Conservation (phyloP, 148 eudicot species). For the Heliamphora exappendiculata region DNA sequence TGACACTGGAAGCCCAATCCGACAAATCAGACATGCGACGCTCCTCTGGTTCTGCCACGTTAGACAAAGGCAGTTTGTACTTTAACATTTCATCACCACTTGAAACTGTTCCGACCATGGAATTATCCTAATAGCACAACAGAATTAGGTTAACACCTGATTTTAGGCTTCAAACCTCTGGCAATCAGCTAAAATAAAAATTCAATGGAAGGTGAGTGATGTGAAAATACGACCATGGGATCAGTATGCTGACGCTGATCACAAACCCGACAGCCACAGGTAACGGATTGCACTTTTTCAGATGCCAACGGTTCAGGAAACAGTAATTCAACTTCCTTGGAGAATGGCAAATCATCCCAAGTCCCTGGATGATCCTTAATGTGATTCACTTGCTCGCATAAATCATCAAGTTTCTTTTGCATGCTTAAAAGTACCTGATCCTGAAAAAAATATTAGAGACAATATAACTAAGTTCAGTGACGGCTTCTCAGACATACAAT, state of each 20-base stretch:
- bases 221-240: slow-evolving; percentile 23
- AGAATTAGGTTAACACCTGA: slow-evolving; percentile 2
- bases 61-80: slow-evolving; percentile 25
- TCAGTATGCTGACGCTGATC: slow-evolving; percentile 42
- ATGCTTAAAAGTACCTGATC: slow-evolving; percentile 69
- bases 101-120: slow-evolving; percentile 18
- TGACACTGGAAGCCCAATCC: slow-evolving; percentile 81
- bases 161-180: not conserved
- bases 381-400: slow-evolving; percentile 63
- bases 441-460: slow-evolving; percentile 31
- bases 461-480: not conserved
- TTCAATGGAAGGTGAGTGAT: not conserved
- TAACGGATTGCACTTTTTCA: slow-evolving; percentile 17
- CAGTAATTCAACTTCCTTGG: slow-evolving; percentile 17
- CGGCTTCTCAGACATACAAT: not conserved
- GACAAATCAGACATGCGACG: slow-evolving; percentile 93
- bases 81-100: slow-evolving; percentile 39
- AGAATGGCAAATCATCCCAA: slow-evolving; percentile 4
- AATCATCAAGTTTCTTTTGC: slow-evolving; percentile 79
- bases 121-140: slow-evolving; percentile 29
- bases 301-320: slow-evolving; percentile 15
- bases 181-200: not conserved
- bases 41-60: slow-evolving; percentile 65
- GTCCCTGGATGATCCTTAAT: slow-evolving; percentile 49
- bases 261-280: slow-evolving; percentile 52